Conservation (phyloP, 495 filamentous ascomycete species). For the Penicillium arizonense region DNA sequence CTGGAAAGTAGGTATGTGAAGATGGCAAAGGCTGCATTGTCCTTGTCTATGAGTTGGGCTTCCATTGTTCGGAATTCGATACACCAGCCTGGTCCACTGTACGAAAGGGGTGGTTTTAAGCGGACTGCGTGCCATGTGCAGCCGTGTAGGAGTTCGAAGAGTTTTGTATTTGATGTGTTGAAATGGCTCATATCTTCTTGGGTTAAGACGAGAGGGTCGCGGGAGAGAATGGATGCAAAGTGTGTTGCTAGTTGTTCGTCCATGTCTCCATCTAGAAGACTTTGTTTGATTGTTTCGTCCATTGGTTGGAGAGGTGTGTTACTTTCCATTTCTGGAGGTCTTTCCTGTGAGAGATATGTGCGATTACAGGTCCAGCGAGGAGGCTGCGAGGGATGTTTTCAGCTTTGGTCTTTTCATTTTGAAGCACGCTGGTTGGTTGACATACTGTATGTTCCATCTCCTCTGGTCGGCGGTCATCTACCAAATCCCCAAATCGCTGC, state of each 20-base stretch:
- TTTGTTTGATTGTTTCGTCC: slow-evolving; percentile 67
- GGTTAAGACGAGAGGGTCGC: slow-evolving; percentile 86
- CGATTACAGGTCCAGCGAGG: slow-evolving; percentile 78
- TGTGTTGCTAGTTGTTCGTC: slow-evolving; percentile 84
- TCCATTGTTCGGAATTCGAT: slow-evolving; percentile 4
- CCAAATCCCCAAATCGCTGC: slow-evolving; percentile 83
- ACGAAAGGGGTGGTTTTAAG: not conserved
- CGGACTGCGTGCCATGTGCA: slow-evolving; percentile 72
- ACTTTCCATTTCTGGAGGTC: slow-evolving; percentile 48
- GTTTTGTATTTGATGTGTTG: slow-evolving; percentile 72
- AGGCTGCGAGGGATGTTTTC: not conserved
- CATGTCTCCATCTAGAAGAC: slow-evolving; percentile 83
- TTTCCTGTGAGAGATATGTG: slow-evolving; percentile 84
- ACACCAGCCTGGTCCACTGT: not conserved
- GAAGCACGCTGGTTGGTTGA: slow-evolving; percentile 56
- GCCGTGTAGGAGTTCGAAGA: slow-evolving; percentile 87
- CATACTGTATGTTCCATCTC: slow-evolving; percentile 67
- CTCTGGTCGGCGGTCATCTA: slow-evolving; percentile 82
- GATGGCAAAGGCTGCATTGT: not conserved
- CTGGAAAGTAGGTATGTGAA: not conserved
- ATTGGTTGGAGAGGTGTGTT: slow-evolving; percentile 77
- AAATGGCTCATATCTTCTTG: slow-evolving; percentile 73
- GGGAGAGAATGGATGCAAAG: slow-evolving; percentile 89
- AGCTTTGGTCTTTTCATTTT: slow-evolving; percentile 68
- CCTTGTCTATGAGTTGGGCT: not conserved